A percentile compares a stretch with the other conserved stretches of the same genome.
These are phyloP conservation scores for Eleusine coracana DNA, from an alignment of 176 grass and related monocot species.

Conservation along the genomic window DNA sequence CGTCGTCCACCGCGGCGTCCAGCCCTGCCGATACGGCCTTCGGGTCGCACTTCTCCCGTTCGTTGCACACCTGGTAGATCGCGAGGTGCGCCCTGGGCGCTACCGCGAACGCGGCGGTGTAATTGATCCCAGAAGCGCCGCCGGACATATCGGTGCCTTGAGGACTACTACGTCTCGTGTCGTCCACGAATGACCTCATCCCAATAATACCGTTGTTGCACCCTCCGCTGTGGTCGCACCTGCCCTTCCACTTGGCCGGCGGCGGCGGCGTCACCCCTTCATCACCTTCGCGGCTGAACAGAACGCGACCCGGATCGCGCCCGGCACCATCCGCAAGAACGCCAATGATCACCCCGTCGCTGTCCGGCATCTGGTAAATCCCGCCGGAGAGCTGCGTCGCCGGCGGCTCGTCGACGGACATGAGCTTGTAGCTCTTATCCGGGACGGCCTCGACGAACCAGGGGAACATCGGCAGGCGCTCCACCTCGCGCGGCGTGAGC, in stretches of 20 bases:
- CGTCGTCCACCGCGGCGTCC: constrained; percentile 47
- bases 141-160: too few relatives aligned
- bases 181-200: constrained; percentile 43
- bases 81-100: constrained; percentile 56
- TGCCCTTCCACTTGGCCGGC: constrained; percentile 51
- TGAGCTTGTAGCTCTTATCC: constrained; percentile 37
- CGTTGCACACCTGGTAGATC: constrained; percentile 46
- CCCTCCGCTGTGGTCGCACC: constrained; percentile 30
- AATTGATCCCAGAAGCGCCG: constrained; percentile 4
- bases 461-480: constrained; percentile 1
- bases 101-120: constrained; percentile 11
- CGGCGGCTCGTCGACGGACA: constrained; percentile 26
- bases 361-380: background rate
- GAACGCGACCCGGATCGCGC: background rate
- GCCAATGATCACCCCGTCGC: constrained; percentile 49
- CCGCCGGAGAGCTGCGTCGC: background rate
- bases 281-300: background rate
- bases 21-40: constrained; percentile 43
- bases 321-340: constrained; percentile 37
- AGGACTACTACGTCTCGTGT: too few relatives aligned
- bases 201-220: constrained; percentile 61
- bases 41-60: background rate
- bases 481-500: constrained; percentile 41
- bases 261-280: constrained; percentile 38
- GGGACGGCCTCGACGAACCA: constrained; percentile 51